Evolutionary conservation across 1,139 yeast genomes (phyloP), one percentile per base, ranked within the genome.

Genomic region (Geotrichum aggregatum): DNA sequence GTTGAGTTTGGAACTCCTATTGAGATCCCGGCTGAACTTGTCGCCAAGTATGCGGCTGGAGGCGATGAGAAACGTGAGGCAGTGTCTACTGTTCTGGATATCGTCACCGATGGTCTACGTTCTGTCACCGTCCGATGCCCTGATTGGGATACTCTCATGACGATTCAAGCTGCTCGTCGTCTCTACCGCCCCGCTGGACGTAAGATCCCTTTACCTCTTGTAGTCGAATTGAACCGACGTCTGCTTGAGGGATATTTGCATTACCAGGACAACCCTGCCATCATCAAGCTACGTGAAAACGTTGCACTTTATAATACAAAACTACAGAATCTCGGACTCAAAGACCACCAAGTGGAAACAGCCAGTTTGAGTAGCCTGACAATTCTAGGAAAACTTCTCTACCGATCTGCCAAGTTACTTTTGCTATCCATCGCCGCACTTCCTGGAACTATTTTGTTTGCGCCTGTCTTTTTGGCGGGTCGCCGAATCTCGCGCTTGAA

Each of bases 1-100:
- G 77, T 92, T 54, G 98, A 92, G 69, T 91, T 91, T 70, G 98
- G 98, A 21, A 79, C 82, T 54, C 97, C 98, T 6, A 82, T 92
- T 55, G 83, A 79, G 47, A 81, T 92, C 35, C 75, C 83, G 5
- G 70, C 71, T 13, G 82, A 80, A 28, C 71, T 87, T 54, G 87
- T 89, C 3, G 76, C 74, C 24, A 78, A 78, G 66, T 91, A 91
- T 66, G 63, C 75, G 16, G 54, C 63, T 1, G 74, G 75, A 6
- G 83, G 80, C 26, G 83, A 88, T 0, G 79, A 81, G 49, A 70
- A 71, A 52, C 77, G 84, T 56, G 84, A 79, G 46, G 88, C 95
- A 0, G 88, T 89, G 8, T 79, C 80, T 52, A 80, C 82, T 52
- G 72, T 91, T 36, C 73, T 92, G 61, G 86, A 84, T 30, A 75